Conservation (phyloP, 768 basidiomycete species). For the Hygrocybe punicea region DNA sequence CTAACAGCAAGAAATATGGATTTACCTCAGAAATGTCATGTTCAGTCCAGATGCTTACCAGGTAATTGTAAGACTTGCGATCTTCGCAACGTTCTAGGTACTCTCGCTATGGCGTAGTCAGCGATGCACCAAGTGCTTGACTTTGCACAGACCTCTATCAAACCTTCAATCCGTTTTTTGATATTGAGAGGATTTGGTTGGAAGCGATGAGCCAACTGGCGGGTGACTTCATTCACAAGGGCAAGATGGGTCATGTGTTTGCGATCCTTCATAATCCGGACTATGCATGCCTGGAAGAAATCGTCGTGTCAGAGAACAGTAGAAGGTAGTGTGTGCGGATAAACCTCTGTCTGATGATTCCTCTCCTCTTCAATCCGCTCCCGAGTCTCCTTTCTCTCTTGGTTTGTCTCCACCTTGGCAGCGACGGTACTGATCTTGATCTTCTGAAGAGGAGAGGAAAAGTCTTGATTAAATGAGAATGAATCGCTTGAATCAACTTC, state of each 20-base stretch:
- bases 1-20: background rate
- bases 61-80: constrained; percentile 83
- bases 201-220: constrained; percentile 81
- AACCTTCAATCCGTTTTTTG: constrained; percentile 88
- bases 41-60: constrained; percentile 38
- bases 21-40: background rate
- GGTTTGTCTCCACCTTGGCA: constrained; percentile 78
- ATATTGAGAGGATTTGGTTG: constrained; percentile 80
- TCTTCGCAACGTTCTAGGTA: constrained; percentile 90
- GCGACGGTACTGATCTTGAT: constrained; percentile 93
- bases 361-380: constrained; percentile 91
- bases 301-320: background rate
- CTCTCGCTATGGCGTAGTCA: constrained; percentile 63
- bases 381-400: constrained; percentile 87
- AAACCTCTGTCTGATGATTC: constrained; percentile 82
- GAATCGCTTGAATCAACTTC: constrained; percentile 73
- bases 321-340: constrained; percentile 18
- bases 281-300: constrained; percentile 79
- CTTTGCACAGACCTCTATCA: constrained; percentile 74
- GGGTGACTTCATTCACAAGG: constrained; percentile 85
- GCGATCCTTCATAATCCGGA: constrained; percentile 95
- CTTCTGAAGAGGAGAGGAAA: constrained; percentile 76
- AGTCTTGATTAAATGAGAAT: constrained; percentile 86
- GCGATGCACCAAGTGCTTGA: background rate
- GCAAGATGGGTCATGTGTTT: constrained; percentile 88